Conservation (phyloP, 768 basidiomycete genomes). For the Lactarius hengduanensis region DNA sequence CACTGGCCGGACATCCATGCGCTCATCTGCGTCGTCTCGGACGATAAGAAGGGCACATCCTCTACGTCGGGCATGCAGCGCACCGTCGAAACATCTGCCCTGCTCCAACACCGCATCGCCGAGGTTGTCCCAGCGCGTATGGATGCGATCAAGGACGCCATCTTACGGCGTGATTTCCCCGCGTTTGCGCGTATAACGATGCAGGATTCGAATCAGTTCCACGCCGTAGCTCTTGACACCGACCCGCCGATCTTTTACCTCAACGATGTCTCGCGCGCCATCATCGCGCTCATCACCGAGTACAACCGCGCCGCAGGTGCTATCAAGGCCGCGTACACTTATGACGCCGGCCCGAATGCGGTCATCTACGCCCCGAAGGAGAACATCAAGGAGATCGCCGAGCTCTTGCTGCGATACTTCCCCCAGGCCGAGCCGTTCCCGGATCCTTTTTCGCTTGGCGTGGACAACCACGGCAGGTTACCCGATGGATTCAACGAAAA, state of each 20-base stretch:
- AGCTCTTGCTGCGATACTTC: conserved; percentile 80
- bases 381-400: conserved; percentile 75
- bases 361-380: conserved; percentile 88
- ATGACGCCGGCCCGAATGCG: conserved; percentile 97
- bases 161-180: conserved; percentile 77
- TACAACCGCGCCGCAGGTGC: conserved; percentile 79
- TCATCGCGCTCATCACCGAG: conserved; percentile 88
- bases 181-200: conserved; percentile 90
- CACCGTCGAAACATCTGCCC: conserved; percentile 86
- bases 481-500: conserved; percentile 73
- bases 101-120: conserved; percentile 87
- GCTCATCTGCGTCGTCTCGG: conserved; percentile 94
- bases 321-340: conserved; percentile 94
- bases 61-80: conserved; percentile 97
- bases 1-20: conserved; percentile 98
- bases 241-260: conserved; percentile 99
- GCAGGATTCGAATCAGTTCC: conserved; percentile 98
- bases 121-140: conserved; percentile 87
- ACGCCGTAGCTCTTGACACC: conserved; percentile 95
- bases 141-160: conserved; percentile 77
- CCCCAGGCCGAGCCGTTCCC: conserved; percentile 77
- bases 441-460: conserved; percentile 62
- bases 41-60: conserved; percentile 94
- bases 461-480: conserved; percentile 48
- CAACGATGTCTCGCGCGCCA: conserved; percentile 95